phyloP scores from a whole-genome alignment of 1,284 basidiomycete genomes.

The Apiotrichum veenhuisii region DNA sequence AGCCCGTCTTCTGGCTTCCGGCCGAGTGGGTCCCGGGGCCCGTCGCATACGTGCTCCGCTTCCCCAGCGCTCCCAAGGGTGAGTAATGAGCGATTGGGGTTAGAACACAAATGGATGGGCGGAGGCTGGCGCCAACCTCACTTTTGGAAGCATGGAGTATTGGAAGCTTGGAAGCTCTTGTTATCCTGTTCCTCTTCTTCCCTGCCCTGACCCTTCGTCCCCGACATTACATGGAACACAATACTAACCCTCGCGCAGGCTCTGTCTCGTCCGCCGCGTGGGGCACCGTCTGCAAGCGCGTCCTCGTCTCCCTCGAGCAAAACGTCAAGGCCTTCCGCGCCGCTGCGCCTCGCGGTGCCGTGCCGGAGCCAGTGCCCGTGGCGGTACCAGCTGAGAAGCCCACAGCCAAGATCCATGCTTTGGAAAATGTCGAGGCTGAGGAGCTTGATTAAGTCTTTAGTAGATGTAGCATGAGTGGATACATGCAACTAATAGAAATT shows the following conservation, averaged over 20 bases:
- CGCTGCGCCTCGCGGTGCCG: neutral
- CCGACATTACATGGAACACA: neutral
- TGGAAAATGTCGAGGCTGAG: neutral
- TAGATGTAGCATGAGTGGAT: neutral
- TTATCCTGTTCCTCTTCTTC: neutral
- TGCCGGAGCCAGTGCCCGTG: neutral
- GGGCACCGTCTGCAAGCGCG: conserved; percentile 81
- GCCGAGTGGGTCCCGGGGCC: conserved; percentile 76
- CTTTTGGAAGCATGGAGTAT: too few relatives aligned
- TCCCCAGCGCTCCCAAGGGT: conserved; percentile 46
- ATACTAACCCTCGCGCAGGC: conserved; percentile 52
- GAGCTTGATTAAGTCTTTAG: neutral
- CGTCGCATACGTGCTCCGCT: conserved; percentile 69
- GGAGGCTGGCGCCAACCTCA: too few relatives aligned
- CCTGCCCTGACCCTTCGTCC: neutral
- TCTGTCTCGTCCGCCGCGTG: conserved; percentile 84
- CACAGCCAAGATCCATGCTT: neutral
- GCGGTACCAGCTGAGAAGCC: neutral
- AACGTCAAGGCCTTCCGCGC: conserved; percentile 58
- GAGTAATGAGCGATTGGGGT: neutral
- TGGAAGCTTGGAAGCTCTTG: too few relatives aligned
- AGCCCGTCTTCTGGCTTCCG: conserved; percentile 88
- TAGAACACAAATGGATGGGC: neutral
- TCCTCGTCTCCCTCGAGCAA: conserved; percentile 65
- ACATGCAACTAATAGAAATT: neutral